Percentiles rank a stretch among this genome's conserved stretches.
phyloP scores from a whole-genome alignment of 2,329 filamentous ascomycete species.

The Arachnomyces sp. region DNA sequence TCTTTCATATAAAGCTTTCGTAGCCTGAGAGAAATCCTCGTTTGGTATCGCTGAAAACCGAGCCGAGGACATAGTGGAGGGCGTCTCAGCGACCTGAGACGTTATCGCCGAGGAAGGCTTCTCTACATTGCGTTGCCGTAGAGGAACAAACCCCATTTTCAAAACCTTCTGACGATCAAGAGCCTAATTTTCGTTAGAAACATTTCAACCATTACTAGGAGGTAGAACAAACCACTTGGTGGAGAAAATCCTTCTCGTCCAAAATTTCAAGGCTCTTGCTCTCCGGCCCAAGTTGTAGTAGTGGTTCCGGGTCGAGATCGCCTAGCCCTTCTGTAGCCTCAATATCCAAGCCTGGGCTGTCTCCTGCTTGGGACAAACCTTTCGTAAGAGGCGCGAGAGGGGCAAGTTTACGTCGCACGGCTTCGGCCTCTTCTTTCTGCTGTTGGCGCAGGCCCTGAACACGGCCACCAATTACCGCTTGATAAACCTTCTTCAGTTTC shows the following conservation, averaged over 20 bases:
- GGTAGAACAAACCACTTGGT: slow-evolving; percentile 42
- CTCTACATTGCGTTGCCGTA: slow-evolving; percentile 38
- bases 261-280: slow-evolving; percentile 55
- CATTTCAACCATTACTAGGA: neutral
- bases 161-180: slow-evolving; percentile 54
- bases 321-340: slow-evolving; percentile 2
- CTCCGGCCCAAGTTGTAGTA: slow-evolving; percentile 56
- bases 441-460: slow-evolving; percentile 58
- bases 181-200: slow-evolving; percentile 25
- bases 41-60: slow-evolving; percentile 63
- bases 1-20: slow-evolving; percentile 81
- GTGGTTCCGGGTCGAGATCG: slow-evolving; percentile 56
- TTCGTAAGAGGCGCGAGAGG: slow-evolving; percentile 37
- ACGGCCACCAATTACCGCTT: slow-evolving; percentile 64
- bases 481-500: slow-evolving; percentile 69
- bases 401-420: slow-evolving; percentile 47
- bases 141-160: slow-evolving; percentile 62
- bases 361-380: slow-evolving; percentile 5
- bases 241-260: slow-evolving; percentile 53
- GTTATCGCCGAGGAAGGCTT: slow-evolving; percentile 26
- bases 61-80: slow-evolving; percentile 50
- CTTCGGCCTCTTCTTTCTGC: slow-evolving; percentile 60
- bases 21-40: slow-evolving; percentile 79
- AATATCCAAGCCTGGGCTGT: slow-evolving; percentile 4
- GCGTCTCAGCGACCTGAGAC: slow-evolving; percentile 33